Evolutionary conservation across 805 yeast species (phyloP), one percentile per base, ranked within the genome.

Genomic region (Nakazawaea populi): DNA sequence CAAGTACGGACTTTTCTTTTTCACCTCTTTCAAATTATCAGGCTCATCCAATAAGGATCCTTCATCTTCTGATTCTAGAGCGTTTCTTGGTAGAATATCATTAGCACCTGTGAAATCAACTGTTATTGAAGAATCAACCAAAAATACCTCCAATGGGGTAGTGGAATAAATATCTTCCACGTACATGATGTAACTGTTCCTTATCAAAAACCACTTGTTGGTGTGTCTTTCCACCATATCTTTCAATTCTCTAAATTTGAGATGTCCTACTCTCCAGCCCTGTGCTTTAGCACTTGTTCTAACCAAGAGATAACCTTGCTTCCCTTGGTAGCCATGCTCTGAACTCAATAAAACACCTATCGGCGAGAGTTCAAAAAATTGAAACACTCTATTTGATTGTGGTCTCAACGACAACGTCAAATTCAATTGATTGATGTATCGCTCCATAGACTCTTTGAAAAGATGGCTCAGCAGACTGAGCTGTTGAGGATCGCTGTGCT

Each of bases 231-330:
- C 83, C 47, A 92, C 86, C 96, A 94, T 89, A 37, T 88, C 90
- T 57, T 80, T 79, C 59, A 89, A 71, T 60, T 89, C 97, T 54
- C 82, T 79, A 6, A 88, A 81, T 54, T 79, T 82, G 66, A 89
- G 80, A 62, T 92, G 97, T 3, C 94, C 87, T 5, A 92, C 97
- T 58, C 96, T 75, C 98, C 99, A 94, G 2, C 99, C 98, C 63
- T 89, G 96, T 0, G 90, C 76, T 55, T 81, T 82, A 0, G 98
- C 92, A 0, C 89, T 82, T 1, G 96, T 85, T 24, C 90, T 82
- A 44, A 91, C 80, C 49, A 87, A 79, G 52, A 92, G 66, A 47
- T 81, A 79, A 1, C 99, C 99, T 66, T 94, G 97, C 59, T 90
- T 94, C 1, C 98, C 96, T 51, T 81, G 82, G 60, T 75, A 86